Evolutionary conservation across 768 basidiomycete genomes (phyloP), one percentile per base, ranked within the genome.

Genomic region (Trametes punicea): DNA sequence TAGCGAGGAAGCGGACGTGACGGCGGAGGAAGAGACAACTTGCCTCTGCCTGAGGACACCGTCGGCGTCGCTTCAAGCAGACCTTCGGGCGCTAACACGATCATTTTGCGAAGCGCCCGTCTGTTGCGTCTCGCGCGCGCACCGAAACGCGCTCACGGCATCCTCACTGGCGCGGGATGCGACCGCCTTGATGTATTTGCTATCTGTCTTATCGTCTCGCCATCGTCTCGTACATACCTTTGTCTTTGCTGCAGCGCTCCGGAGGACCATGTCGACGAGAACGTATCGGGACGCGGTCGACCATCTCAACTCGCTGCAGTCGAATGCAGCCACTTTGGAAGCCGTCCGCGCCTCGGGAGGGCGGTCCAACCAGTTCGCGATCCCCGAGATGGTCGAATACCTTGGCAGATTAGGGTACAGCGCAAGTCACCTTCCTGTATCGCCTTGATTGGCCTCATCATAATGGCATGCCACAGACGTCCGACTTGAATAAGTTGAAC

Each of bases 331-430:
- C n/a, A 82, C 85, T 20, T 77, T 99, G 21, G 93, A 94, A 26
- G 90, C 89, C 18, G 79, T 87, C 31, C 84, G 90, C 34, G 85
- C 87, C 31, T 81, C 85, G 6, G 89, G 90, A 2, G 83, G 82
- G 4, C 77, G 76, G 26, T 71, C 77, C 45, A 79, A 72, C 51
- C 72, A 73, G 29, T 81, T 82, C 64, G 88, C 88, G 20, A 88
- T 97, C 40, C 82, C 84, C 11, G 91, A 97, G 73, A 96, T 92
- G 87, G 70, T 90, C 44, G 93, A 96, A 66, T 98, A 96, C 69
- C 76, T 98, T 33, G 74, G 75, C 23, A 78, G 93, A 59, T 89
- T 95, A 66, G 95, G 93, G 13, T 93, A 98, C 71, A 76, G 75
- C 61, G 96, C 95, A 68, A 62, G 85, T 67, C 46, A 29, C 23